Base-by-base conservation (phyloP, 2,329 filamentous ascomycete species). In the Aurifilum marmelostoma region DNA sequence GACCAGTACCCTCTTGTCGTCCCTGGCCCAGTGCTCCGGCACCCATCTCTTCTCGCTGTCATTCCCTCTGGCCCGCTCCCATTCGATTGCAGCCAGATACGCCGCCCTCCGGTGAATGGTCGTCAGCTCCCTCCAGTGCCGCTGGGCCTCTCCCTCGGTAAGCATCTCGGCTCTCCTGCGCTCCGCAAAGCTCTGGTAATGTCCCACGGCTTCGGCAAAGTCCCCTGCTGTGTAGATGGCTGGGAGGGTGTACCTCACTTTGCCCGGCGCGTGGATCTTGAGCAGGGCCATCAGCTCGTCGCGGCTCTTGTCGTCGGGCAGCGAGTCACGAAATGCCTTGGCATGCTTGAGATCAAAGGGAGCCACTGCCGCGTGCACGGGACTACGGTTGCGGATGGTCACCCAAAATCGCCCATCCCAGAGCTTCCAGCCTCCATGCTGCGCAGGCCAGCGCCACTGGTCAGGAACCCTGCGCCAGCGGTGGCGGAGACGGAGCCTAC, bases 371-470 rank as follows among this genome's bases (percentile, higher is more conserved):
- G 86, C 77, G 18, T 76, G 75, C 63, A 79, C 79, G 3, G 81
- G 81, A 8, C 83, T 77, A 6, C 82, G 81, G 61, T 81, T 78
- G 27, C 77, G 77, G 12, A 88, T 67, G 21, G 83, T 80, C 21
- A 90, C 77, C 89, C 89, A 91, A 77, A 84, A 91, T 2, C 89
- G 85, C 0, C 87, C 85, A 75, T 91, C 89, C 79, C 84, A 91
- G 66, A 85, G 75, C 61, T 73, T 69, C 78, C 81, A 82, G 1
- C 65, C 71, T 47, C 67, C 69, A 79, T 78, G 80, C 12, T 34
- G 39, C 3, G n/a, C 5, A 1, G 73, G 69, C 76, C 77, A 77
- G 9, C 71, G 69, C 76, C 76, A 77, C 8, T 64, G 18, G 2
- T 63, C 43, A 14, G 52, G 59, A 7, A 66, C 67, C 24, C 62